Base-by-base conservation (phyloP, 2,329 filamentous ascomycete species). In the Chaetomium sp. region DNA sequence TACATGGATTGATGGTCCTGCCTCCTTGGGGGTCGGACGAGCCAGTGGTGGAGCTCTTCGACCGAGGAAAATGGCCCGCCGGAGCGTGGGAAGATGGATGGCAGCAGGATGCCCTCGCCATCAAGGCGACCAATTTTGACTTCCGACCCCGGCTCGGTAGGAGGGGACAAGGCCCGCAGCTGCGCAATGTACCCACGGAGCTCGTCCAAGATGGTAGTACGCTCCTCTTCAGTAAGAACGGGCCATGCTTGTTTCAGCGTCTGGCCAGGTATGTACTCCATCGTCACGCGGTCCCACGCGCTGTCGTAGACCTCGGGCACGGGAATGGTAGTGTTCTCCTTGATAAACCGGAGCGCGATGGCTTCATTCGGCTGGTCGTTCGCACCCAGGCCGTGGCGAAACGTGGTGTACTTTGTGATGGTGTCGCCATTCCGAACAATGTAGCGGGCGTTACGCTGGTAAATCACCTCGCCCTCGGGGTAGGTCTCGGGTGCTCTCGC, bases 281-380 rank as follows among this genome's bases (percentile, higher is more conserved):
- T 60, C n/a, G 57, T 56, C 6, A 61, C 5, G 33, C 53, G 56
- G 1, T 52, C 19, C n/a, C 52, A 47, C 4, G 50, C 55, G 9
- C 44, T 40, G 9, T 54, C 46, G 14, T 51, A 53, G 6, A 61
- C 36, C 6, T 36, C 47, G 2, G 59, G 55, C 27, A 61, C 53
- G 9, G 59, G 57, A 32, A 61, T 55, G 40, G 36, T 52, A 41
- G 57, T 59, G 46, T 59, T 41, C 3, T 52, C 40, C 1, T 27
- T 10, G 10, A 59, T 45, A 34, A 53, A 57, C 9, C 51, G 49
- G 51, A 61, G 58, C 14, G 54, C 51, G 11, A 53, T 53, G 12
- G 46, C 54, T 43, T 61, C 59, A n/a, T n/a, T n/a, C n/a, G n/a
- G n/a, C n/a, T n/a, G n/a, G n/a, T n/a, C n/a, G n/a, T n/a, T n/a